Base-by-base conservation (phyloP, 192 early-diverging fungal genomes). In the Rhizophlyctis rosea region DNA sequence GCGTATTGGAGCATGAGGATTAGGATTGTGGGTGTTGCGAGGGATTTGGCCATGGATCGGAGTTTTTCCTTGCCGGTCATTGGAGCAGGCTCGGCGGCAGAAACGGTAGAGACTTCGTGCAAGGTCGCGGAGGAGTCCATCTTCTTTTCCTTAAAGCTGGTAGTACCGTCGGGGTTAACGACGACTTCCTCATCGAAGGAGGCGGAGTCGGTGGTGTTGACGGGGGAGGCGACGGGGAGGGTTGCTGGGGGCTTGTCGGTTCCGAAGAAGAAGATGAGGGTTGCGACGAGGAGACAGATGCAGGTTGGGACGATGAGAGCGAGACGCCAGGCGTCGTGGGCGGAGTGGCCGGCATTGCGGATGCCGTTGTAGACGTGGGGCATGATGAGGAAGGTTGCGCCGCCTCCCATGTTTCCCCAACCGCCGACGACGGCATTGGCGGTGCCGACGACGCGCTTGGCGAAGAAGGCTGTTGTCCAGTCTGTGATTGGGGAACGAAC, bases 351-450 rank as follows among this genome's bases (percentile, higher is more conserved):
- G 31, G 52, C 34, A 5, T 36, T 9, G 21, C 29, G 31, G 50
- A 71, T 58, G 54, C 84, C 59, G 51, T 29, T 67, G 33, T 68
- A 63, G 23, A 87, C 59, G 11, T 76, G 50, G n/a, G 86, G 86
- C 71, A 87, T 87, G 33, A 86, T 24, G 30, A 86, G 61, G 49
- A 77, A 86, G 0, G 85, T 80, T 9, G 87, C 62, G n/a, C 85
- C 86, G 28, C 67, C 86, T 23, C 86, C 86, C 70, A 83, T 78
- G 66, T 87, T 87, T 35, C 86, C 86, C 76, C 87, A 87, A 3
- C 87, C 86, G 49, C 85, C 87, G 9, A 74, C 79, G 32, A 88
- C 39, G 27, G 87, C 86, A 62, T 88, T 88, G 23, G 86, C 86
- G 47, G 79, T 76, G 24, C 87, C 87, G 28, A 89, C 85, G 39